Base-by-base conservation (phyloP, 768 basidiomycete species). In the Clitopilus hobsonii region DNA sequence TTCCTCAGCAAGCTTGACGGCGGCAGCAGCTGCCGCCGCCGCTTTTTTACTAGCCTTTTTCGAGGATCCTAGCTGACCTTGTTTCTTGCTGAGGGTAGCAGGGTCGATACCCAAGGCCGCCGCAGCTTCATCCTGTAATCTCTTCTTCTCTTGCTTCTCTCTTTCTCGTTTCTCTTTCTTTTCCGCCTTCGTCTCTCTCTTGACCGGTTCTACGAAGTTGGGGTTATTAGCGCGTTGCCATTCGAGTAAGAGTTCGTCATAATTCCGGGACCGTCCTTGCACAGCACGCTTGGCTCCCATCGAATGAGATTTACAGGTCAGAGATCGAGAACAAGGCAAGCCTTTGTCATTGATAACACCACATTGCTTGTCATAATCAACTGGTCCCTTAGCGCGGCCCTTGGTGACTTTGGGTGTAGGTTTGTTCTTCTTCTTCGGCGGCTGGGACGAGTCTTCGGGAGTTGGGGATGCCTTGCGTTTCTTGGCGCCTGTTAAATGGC, bases 251-350 rank as follows among this genome's bases (percentile, higher is more conserved):
- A 99, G 81, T 38, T 88, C 87, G 64, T 97, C 94, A 65, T 93
- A 98, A 6, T 73, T 68, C 52, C 87, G 81, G 0, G 91, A 89
- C 3, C 96, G 91, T 28, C 92, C 92, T 58, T 82, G 80, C 1
- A 99, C 95, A 7, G 89, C 84, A 16, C 96, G 89, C 70, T 99
- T 99, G 10, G 93, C 90, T 13, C 93, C 93, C 88, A 99, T 96
- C 1, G 92, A 89, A 67, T 99, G 96, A 5, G 96, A 93, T 71
- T 99, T 99, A 76, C 96, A 99, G 0, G 96, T 98, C 30, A 99
- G 80, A 6, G 94, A 94, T 24, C 96, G 90, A 11, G 94, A 93
- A 66, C 96, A 99, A 0, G 92, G 94, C 6, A 93, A 74, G 41
- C 81, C 81, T 69, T 97, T 97, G 73, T 96, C 94, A 72, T 96